Evolutionary conservation across 2,329 filamentous ascomycete genomes (phyloP).

Genomic region (Sarocladium brachiariae): DNA sequence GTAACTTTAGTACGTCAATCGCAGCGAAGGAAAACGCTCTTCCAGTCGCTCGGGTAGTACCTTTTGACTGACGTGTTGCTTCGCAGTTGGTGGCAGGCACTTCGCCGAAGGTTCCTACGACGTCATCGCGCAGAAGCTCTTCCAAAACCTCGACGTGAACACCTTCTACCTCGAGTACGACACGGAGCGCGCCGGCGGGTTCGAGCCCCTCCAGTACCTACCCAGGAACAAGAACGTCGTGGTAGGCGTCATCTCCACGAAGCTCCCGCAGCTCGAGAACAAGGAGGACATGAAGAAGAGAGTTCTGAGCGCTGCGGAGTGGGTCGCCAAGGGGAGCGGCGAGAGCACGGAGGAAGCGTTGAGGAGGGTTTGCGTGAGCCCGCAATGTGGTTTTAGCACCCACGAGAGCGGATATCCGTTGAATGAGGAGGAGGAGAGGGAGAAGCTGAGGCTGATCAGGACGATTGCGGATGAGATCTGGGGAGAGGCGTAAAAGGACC

Average conservation of each 20-base stretch:
- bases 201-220: constrained; percentile 56
- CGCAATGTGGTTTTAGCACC: constrained; percentile 69
- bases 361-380: constrained; percentile 59
- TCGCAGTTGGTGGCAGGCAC: constrained; percentile 47
- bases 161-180: constrained; percentile 68
- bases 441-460: constrained; percentile 64
- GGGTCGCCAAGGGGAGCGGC: constrained; percentile 60
- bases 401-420: constrained; percentile 68
- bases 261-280: constrained; percentile 55
- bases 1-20: constrained; percentile 47
- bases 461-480: constrained; percentile 68
- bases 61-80: background rate
- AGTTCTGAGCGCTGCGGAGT: constrained; percentile 55
- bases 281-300: constrained; percentile 56
- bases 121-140: constrained; percentile 59
- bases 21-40: no score
- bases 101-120: constrained; percentile 63
- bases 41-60: no score
- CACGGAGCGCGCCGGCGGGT: constrained; percentile 56
- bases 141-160: constrained; percentile 54
- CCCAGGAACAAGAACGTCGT: constrained; percentile 58
- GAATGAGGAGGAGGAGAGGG: constrained; percentile 62
- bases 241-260: constrained; percentile 57
- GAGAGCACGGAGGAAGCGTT: constrained; percentile 61
- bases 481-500: constrained; percentile 29